phyloP scores from a whole-genome alignment of 176 grass and related monocot genomes.

The Raddia guianensis region DNA sequence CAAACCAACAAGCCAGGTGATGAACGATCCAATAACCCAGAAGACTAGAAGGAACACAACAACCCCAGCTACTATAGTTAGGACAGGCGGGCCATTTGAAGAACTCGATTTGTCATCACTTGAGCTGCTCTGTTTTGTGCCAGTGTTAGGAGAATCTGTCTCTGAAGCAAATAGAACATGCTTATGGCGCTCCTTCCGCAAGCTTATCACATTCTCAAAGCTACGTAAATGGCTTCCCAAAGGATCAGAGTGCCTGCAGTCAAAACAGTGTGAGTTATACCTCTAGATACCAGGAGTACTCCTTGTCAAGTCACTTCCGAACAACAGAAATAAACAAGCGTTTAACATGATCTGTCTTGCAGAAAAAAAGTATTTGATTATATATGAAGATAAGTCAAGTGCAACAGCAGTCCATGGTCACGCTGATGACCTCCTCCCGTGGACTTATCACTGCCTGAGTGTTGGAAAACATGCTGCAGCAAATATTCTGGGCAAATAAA shows the following conservation, averaged over 20 bases:
- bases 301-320: not conserved
- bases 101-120: conserved; percentile 29
- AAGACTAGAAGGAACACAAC: conserved; percentile 69
- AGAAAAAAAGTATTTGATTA: no score
- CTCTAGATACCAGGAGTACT: not conserved
- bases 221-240: conserved; percentile 16
- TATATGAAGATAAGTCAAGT: no score
- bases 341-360: no score
- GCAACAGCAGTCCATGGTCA: no score
- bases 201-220: conserved; percentile 32
- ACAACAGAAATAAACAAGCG: not conserved
- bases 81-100: conserved; percentile 56
- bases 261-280: conserved; percentile 6
- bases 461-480: no score
- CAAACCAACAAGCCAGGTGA: conserved; percentile 69
- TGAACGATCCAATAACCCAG: conserved; percentile 57
- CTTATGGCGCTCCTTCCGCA: not conserved
- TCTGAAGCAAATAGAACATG: conserved; percentile 44
- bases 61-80: conserved; percentile 65
- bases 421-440: no score
- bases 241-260: conserved; percentile 17
- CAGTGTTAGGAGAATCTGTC: conserved; percentile 29
- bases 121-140: conserved; percentile 21
- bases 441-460: no score
- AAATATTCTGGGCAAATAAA: no score